Evolutionary conservation across 2,329 filamentous ascomycete genomes (phyloP).

Genomic region (Penicillium sp.): DNA sequence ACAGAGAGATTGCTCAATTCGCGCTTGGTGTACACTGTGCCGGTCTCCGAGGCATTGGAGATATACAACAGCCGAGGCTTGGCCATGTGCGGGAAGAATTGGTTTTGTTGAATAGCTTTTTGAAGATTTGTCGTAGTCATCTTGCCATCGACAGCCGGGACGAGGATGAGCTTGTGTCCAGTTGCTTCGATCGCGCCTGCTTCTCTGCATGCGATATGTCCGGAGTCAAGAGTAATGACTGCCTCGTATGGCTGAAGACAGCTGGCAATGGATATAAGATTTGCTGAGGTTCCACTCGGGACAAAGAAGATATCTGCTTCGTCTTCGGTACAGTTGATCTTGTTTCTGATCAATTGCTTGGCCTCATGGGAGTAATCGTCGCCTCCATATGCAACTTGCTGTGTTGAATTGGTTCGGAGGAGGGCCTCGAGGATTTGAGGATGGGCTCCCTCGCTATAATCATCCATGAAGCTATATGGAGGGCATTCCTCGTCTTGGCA

Average conservation of each 20-base stretch:
- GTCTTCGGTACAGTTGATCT: conserved; percentile 26
- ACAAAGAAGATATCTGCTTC: conserved; percentile 49
- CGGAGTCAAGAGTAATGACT: conserved; percentile 48
- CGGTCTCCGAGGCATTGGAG: conserved; percentile 50
- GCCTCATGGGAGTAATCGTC: conserved; percentile 45
- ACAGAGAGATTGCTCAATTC: conserved; percentile 43
- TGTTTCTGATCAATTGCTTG: conserved; percentile 38
- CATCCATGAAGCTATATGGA: conserved; percentile 48
- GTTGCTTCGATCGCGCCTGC: conserved; percentile 50
- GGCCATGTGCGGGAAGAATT: conserved; percentile 51
- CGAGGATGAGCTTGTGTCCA: conserved; percentile 51
- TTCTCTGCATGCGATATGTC: conserved; percentile 49
- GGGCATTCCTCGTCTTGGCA: conserved; percentile 24
- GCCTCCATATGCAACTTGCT: conserved; percentile 47
- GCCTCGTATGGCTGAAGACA: conserved; percentile 50
- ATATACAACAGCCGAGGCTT: conserved; percentile 50
- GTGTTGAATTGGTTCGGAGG: conserved; percentile 42
- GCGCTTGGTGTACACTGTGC: conserved; percentile 45
- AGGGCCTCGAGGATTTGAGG: conserved; percentile 48
- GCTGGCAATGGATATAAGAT: conserved; percentile 50
- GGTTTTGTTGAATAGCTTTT: conserved; percentile 45
- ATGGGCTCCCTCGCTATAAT: conserved; percentile 51
- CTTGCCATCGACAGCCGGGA: conserved; percentile 45
- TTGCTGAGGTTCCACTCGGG: conserved; percentile 50
- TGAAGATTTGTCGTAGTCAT: conserved; percentile 43